Conservation (phyloP, 2,329 filamentous ascomycete species). For the Penicillium sp. region DNA sequence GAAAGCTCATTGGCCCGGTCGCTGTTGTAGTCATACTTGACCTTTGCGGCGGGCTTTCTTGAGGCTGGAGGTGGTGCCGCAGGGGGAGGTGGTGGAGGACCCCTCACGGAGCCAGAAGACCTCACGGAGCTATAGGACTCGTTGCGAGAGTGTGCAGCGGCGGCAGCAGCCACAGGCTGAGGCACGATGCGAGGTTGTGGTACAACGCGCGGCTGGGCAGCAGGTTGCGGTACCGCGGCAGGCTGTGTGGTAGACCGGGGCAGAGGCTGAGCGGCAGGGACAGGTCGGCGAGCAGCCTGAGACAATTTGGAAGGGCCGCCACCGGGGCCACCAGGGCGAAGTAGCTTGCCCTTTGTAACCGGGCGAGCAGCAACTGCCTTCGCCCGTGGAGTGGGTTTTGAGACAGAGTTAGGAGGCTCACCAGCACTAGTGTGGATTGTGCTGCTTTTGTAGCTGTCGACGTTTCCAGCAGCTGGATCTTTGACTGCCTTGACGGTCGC, state of each 20-base stretch:
- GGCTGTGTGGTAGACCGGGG: constrained; percentile 35
- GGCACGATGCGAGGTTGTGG: constrained; percentile 37
- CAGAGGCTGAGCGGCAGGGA: constrained; percentile 39
- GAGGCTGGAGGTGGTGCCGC: constrained; percentile 59
- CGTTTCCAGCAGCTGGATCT: constrained; percentile 69
- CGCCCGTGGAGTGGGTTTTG: constrained; percentile 79
- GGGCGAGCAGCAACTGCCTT: constrained; percentile 85
- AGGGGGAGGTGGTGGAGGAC: constrained; percentile 68
- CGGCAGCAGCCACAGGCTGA: constrained; percentile 39
- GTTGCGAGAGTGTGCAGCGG: constrained; percentile 49
- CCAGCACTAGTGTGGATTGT: constrained; percentile 83
- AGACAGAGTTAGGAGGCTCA: constrained; percentile 78
- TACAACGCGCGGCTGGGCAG: constrained; percentile 43
- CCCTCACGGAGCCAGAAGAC: constrained; percentile 61
- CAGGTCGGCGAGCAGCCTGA: constrained; percentile 36
- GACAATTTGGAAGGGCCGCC: constrained; percentile 74
- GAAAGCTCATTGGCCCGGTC: constrained; percentile 83
- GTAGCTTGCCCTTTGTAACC: constrained; percentile 89
- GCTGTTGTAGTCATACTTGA: constrained; percentile 86
- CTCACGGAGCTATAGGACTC: constrained; percentile 60
- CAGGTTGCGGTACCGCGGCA: constrained; percentile 34
- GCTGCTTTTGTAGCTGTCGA: constrained; percentile 91
- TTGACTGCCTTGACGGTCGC: constrained; percentile 86
- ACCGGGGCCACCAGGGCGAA: constrained; percentile 83
- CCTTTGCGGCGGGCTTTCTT: constrained; percentile 78